These are phyloP conservation scores for Suillus discolor DNA, from an alignment of 768 basidiomycete genomes.

Conservation along the genomic window DNA sequence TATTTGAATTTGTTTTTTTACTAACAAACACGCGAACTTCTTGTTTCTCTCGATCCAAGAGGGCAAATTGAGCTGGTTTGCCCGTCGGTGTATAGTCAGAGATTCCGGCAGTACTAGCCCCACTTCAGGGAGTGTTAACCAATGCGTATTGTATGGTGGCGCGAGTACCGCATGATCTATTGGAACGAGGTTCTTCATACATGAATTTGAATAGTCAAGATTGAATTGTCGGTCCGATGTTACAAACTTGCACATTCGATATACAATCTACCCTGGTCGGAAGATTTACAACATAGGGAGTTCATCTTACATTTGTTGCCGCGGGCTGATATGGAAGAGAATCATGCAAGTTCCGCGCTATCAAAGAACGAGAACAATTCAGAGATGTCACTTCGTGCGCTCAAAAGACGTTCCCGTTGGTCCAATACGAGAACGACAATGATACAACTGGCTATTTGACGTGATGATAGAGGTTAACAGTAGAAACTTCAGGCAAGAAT, in stretches of 20 bases:
- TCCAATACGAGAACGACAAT: not conserved
- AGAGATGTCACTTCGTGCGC: not conserved
- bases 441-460: not conserved
- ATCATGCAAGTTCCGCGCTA: not conserved
- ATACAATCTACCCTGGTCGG: constrained; percentile 42
- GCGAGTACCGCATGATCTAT: not conserved
- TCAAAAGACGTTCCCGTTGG: too few species aligned
- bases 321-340: not conserved
- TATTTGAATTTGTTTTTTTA: not conserved
- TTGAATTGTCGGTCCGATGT: not conserved
- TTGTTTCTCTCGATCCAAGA: not conserved
- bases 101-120: not conserved
- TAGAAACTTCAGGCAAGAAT: not conserved
- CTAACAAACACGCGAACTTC: not conserved
- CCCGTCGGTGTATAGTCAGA: not conserved
- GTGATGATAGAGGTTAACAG: not conserved
- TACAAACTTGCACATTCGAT: not conserved
- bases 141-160: not conserved
- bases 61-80: not conserved
- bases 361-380: not conserved
- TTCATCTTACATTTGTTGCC: not conserved
- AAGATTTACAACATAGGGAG: not conserved
- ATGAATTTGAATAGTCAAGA: not conserved
- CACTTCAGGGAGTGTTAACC: not conserved
- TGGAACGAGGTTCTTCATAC: not conserved